These are phyloP conservation scores for Cryptococcus floricola DNA, from an alignment of 1,284 basidiomycete species.

Conservation along the genomic window DNA sequence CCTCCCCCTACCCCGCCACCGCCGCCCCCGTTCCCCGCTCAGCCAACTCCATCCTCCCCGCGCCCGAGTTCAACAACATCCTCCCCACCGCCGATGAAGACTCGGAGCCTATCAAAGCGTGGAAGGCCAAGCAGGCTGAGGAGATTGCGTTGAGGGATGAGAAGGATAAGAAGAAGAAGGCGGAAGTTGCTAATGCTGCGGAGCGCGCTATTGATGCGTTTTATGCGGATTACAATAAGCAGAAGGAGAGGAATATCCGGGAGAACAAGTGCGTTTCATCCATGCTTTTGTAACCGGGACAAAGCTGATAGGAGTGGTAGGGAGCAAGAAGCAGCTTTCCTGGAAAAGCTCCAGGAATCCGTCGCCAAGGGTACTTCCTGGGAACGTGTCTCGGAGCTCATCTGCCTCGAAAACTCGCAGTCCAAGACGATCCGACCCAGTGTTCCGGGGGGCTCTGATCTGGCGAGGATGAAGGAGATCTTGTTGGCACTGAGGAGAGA, in stretches of 20 bases:
- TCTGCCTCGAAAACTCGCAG: slow-evolving; percentile 92
- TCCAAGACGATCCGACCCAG: slow-evolving; percentile 89
- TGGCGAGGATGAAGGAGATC: slow-evolving; percentile 87
- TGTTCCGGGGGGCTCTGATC: slow-evolving; percentile 82
- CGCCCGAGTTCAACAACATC: slow-evolving; percentile 47
- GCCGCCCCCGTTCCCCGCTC: slow-evolving; percentile 53
- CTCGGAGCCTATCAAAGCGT: slow-evolving; percentile 80
- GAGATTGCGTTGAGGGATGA: slow-evolving; percentile 82
- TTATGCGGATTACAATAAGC: slow-evolving; percentile 87
- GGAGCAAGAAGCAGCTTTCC: slow-evolving; percentile 80
- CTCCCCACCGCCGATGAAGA: slow-evolving; percentile 63
- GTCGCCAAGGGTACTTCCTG: slow-evolving; percentile 91
- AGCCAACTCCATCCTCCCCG: slow-evolving; percentile 61
- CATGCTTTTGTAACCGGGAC: background rate
- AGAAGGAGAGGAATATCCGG: slow-evolving; percentile 88
- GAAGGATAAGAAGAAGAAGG: slow-evolving; percentile 69
- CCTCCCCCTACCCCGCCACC: slow-evolving; percentile 46
- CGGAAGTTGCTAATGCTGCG: slow-evolving; percentile 82
- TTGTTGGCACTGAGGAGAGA: slow-evolving; percentile 79
- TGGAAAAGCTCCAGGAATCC: slow-evolving; percentile 66
- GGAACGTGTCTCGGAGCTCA: slow-evolving; percentile 82
- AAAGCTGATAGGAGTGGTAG: slow-evolving; percentile 49
- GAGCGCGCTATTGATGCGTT: slow-evolving; percentile 93
- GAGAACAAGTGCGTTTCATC: slow-evolving; percentile 80
- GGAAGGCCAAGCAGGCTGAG: slow-evolving; percentile 81